These are phyloP conservation scores for Nematodospora anomalae DNA, from an alignment of 1,139 yeast species.

Conservation along the genomic window DNA sequence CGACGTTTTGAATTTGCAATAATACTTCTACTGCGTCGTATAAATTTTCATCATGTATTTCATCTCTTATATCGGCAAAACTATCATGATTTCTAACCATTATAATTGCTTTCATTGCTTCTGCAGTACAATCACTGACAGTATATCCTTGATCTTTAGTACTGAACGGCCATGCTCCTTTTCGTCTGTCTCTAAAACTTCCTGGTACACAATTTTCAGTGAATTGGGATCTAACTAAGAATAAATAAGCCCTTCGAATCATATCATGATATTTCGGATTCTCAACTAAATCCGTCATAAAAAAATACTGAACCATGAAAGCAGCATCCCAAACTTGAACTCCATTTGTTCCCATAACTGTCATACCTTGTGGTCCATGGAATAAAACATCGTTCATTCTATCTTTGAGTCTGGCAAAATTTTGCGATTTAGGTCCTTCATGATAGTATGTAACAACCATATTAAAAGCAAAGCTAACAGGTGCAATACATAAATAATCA, in stretches of 20 bases:
- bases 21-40: slow-evolving; percentile 68
- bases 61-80: slow-evolving; percentile 35
- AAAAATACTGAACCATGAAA: slow-evolving; percentile 81
- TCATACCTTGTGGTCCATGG: slow-evolving; percentile 88
- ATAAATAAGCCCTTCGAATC: slow-evolving; percentile 64
- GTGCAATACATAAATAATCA: slow-evolving; percentile 84
- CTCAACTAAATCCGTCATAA: slow-evolving; percentile 77
- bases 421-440: slow-evolving; percentile 69
- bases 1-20: slow-evolving; percentile 70
- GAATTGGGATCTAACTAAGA: slow-evolving; percentile 81
- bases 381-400: slow-evolving; percentile 78
- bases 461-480: slow-evolving; percentile 86
- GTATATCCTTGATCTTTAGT: slow-evolving; percentile 96
- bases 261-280: slow-evolving; percentile 63
- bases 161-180: slow-evolving; percentile 97
- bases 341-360: slow-evolving; percentile 96
- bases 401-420: slow-evolving; percentile 54
- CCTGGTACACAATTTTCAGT: slow-evolving; percentile 77
- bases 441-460: slow-evolving; percentile 66
- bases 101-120: slow-evolving; percentile 87
- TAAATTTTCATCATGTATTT: slow-evolving; percentile 34
- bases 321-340: slow-evolving; percentile 98
- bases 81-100: slow-evolving; percentile 77
- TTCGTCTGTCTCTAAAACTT: slow-evolving; percentile 77
- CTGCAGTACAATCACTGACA: slow-evolving; percentile 97